Evolutionary conservation across 2,329 filamentous ascomycete genomes (phyloP).

Genomic region (Harringtonia aguacate): DNA sequence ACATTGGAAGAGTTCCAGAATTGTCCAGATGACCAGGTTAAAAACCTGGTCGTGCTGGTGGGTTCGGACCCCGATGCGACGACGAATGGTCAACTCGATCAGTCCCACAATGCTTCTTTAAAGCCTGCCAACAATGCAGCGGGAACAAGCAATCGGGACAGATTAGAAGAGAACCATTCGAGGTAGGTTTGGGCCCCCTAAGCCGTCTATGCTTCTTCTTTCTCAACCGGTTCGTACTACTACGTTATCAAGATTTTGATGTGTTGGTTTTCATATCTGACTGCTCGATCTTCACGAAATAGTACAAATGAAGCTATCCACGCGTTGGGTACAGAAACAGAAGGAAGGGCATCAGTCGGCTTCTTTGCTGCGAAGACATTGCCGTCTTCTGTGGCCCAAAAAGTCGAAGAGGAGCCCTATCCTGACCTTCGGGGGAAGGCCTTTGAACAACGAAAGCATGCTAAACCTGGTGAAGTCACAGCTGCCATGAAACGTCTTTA

Average conservation of each 20-base stretch:
- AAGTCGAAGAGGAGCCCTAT: constrained; percentile 14
- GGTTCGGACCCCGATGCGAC: constrained; percentile 10
- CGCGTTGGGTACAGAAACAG: background rate
- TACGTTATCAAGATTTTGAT: background rate
- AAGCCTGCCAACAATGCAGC: constrained; percentile 2
- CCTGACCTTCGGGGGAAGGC: constrained; percentile 27
- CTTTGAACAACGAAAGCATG: constrained; percentile 24
- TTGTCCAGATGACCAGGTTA: constrained; percentile 19
- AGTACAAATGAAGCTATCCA: background rate
- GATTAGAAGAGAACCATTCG: background rate
- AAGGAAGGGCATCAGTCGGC: background rate
- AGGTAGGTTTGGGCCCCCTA: background rate
- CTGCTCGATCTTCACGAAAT: background rate
- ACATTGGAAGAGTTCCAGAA: constrained; percentile 21
- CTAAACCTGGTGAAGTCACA: constrained; percentile 27
- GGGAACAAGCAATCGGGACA: constrained; percentile 6
- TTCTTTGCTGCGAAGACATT: background rate
- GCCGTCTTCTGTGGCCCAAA: background rate
- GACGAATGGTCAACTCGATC: background rate
- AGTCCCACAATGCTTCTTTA: background rate
- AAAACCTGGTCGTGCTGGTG: constrained; percentile 18
- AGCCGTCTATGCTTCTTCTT: background rate
- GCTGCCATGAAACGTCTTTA: constrained; percentile 57
- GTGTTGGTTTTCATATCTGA: background rate
- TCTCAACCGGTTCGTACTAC: background rate